Conservation (phyloP, 73 alveolate genomes). For the Paramecium octaurelia region DNA sequence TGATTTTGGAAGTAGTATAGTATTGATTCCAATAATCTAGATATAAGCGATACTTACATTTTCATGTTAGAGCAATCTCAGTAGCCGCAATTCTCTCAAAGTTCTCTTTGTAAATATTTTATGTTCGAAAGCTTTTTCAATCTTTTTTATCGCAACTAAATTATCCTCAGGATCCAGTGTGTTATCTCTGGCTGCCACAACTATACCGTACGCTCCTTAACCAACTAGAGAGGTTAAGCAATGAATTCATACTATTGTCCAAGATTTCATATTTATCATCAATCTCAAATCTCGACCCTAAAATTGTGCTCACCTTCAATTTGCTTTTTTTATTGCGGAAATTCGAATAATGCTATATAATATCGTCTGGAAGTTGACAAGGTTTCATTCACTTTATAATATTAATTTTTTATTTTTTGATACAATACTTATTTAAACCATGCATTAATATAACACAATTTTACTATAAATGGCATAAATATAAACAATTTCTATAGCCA, state of each 20-base stretch:
- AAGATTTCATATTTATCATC: constrained; percentile 47
- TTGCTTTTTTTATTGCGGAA: constrained; percentile 13
- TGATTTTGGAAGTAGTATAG: constrained; percentile 71
- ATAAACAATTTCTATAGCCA: neutral
- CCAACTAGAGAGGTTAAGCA: neutral
- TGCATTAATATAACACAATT: neutral
- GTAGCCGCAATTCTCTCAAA: constrained; percentile 79
- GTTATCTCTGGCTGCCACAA: constrained; percentile 64
- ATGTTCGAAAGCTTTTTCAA: constrained; percentile 91
- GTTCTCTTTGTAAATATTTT: constrained; percentile 81
- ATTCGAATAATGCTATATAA: neutral
- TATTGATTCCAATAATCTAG: constrained; percentile 66
- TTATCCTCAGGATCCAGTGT: constrained; percentile 65
- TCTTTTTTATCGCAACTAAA: constrained; percentile 79
- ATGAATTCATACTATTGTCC: neutral
- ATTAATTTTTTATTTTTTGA: neutral
- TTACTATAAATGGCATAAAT: neutral
- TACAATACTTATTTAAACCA: neutral
- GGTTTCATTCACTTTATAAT: constrained; percentile 28
- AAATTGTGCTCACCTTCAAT: constrained; percentile 9
- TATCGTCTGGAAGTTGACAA: constrained; percentile 10
- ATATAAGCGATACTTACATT: constrained; percentile 45
- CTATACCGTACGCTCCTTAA: constrained; percentile 46
- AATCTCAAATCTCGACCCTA: constrained; percentile 46
- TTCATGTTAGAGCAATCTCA: constrained; percentile 75